phyloP scores from a whole-genome alignment of 345 rosid genomes.

The Pistacia atlantica region DNA sequence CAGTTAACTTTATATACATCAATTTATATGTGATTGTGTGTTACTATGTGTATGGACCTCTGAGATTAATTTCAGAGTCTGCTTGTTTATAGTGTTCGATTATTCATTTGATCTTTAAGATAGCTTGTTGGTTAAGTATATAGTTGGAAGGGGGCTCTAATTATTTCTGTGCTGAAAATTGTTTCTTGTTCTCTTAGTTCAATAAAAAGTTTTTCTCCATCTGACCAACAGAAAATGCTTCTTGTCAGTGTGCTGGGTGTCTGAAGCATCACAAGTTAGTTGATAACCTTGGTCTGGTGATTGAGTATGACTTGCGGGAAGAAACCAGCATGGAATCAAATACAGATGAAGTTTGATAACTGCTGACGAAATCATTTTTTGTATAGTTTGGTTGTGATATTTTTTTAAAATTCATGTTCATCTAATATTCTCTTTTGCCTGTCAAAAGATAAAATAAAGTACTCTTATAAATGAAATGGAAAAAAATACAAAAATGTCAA shows the following conservation, averaged over 20 bases:
- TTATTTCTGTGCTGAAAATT: conserved; percentile 11
- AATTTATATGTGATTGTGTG: background rate
- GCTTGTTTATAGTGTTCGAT: background rate
- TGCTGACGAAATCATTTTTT: conserved; percentile 15
- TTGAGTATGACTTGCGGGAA: conserved; percentile 76
- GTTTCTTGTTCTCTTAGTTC: background rate
- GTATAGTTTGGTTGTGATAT: conserved; percentile 10
- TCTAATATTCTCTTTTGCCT: background rate
- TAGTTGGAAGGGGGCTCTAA: background rate
- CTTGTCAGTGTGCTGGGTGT: conserved; percentile 88
- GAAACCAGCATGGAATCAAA: conserved; percentile 40
- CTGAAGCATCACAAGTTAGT: conserved; percentile 80
- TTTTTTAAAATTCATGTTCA: conserved; percentile 22
- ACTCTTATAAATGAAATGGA: conserved; percentile 7
- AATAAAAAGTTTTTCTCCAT: conserved; percentile 9
- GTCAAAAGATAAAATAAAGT: too few relatives aligned
- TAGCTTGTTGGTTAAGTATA: conserved; percentile 3
- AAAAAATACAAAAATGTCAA: conserved; percentile 27
- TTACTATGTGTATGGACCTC: background rate
- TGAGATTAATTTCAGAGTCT: background rate
- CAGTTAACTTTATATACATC: background rate
- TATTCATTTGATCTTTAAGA: background rate
- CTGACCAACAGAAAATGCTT: conserved; percentile 21
- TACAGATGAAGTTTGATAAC: conserved; percentile 46
- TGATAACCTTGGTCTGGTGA: conserved; percentile 85